Base-by-base conservation (phyloP, 768 basidiomycete genomes). In the Pleurotus ostreatus region DNA sequence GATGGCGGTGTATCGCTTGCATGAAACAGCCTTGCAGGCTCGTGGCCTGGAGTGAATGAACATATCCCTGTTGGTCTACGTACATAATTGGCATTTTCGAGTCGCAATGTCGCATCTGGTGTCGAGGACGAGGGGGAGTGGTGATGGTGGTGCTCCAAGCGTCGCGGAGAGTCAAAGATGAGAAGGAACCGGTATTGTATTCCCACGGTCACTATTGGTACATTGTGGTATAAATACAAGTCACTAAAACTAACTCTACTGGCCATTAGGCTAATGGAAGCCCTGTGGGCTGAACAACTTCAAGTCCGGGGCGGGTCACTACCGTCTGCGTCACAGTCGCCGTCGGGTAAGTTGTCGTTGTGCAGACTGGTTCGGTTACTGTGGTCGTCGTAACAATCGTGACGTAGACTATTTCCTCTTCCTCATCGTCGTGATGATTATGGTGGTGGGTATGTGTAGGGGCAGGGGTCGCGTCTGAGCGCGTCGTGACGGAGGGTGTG, bases 31-130 rank as follows among this genome's bases (percentile, higher is more conserved):
- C 38, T 41, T 53, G 51, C 39, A 25, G 15, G 51, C 51, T 41
- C 37, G 51, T 53, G 51, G 18, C 39, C 39, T 16, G n/a, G 41
- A 16, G 38, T 40, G 7, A 16, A 40, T 26, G 7, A 49, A n/a
- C 16, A 16, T 49, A n/a, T 25, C 13, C 26, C 23, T 18, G 37
- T 23, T n/a, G 22, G 16, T 39, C 16, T 20, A 53, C 39, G 37
- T 53, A 53, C 51, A 53, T 39, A 34, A 18, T 41, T 53, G n/a
- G 51, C 51, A 41, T 41, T 41, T 8, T 53, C 38, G 7, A 40
- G 9, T 39, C 51, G 23, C 41, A 44, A 12, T 15, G 41, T 11
- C 41, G n/a, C 41, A 44, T 44, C n/a, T 34, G 9, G 30, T 34
- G 30, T 34, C 9, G 8, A 9, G 30, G 30, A 34, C 30, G 30